phyloP scores from a whole-genome alignment of 805 yeast genomes.

The Candida hispaniensis region DNA sequence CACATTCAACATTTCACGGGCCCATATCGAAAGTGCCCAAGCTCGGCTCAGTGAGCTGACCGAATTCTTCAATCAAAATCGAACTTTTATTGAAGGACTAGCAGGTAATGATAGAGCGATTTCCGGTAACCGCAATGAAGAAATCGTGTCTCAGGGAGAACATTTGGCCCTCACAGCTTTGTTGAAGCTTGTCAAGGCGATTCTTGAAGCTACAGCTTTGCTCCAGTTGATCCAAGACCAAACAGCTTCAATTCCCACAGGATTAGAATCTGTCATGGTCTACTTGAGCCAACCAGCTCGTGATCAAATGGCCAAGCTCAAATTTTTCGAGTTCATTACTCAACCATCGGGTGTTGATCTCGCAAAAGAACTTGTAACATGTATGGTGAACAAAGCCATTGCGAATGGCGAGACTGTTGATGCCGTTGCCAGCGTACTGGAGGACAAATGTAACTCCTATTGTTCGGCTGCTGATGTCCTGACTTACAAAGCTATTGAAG shows the following conservation, averaged over 20 bases:
- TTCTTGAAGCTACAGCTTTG: conserved; percentile 86
- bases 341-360: conserved; percentile 53
- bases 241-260: conserved; percentile 30
- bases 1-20: conserved; percentile 19
- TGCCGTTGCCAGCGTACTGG: conserved; percentile 72
- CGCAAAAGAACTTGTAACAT: conserved; percentile 76
- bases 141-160: conserved; percentile 57
- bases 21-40: conserved; percentile 26
- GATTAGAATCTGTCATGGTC: conserved; percentile 56
- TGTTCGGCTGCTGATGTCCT: conserved; percentile 90
- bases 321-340: conserved; percentile 68
- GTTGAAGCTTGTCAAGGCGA: conserved; percentile 58
- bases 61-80: conserved; percentile 34
- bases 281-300: conserved; percentile 61
- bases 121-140: conserved; percentile 25
- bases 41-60: conserved; percentile 27
- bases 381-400: conserved; percentile 80
- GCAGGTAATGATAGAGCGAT: conserved; percentile 27
- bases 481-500: conserved; percentile 89
- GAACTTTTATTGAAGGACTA: conserved; percentile 37
- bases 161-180: conserved; percentile 77
- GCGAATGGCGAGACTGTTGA: conserved; percentile 90
- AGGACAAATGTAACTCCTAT: conserved; percentile 88
- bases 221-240: conserved; percentile 73
- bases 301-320: conserved; percentile 50